Evolutionary conservation across 176 grass and related monocot species (phyloP), one percentile per base, ranked within the genome.

Genomic region (Oryza glumipatula): DNA sequence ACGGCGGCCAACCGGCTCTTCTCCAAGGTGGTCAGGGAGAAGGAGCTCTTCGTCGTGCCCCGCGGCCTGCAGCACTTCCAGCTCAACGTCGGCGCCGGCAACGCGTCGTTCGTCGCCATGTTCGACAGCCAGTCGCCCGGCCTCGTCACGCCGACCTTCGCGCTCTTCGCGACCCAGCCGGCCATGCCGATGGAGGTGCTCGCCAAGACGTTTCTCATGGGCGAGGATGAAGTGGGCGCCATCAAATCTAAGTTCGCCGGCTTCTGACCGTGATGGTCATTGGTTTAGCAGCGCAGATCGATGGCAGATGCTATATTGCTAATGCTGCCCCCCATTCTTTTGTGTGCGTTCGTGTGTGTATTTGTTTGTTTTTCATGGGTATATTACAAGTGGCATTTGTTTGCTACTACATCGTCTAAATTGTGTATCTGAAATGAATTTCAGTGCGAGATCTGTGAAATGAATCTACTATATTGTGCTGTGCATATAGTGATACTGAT

Each of bases 1-100:
- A 80, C 86, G 11, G 38, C 23, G 2, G 4, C 74, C 65, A 87
- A 90, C 74, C 51, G 46, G 61, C 77, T 92, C 48, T 90, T 64
- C 76, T 78, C 86, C 60, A 92, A 86, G 76, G 85, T 72, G 7
- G 71, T 90, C 6, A 78, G 43, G 76, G 83, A 74, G 16, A 91
- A 87, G 32, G 90, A 95, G 45, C 86, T 85, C 35, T 95, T 90
- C 61, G 26, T 95, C 72, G 69, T 95, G 17, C 90, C 93, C 7
- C 72, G 81, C 0, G 93, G 90, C 3, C 85, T 95, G 49, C 63
- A 90, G 76, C 93, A 92, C 74, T 95, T 88, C 88, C 93, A 95
- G 82, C 82, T 81, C 88, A 95, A 95, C 60, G 43, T 68, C 1
- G 90, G 90, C 12, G 43, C 21, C 2, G 46, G 51, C 12, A 78